Percentiles rank a stretch among this genome's conserved stretches.
Evolutionary conservation across 192 early-diverging fungal species (phyloP).

Genomic region (Coemansia sp.): DNA sequence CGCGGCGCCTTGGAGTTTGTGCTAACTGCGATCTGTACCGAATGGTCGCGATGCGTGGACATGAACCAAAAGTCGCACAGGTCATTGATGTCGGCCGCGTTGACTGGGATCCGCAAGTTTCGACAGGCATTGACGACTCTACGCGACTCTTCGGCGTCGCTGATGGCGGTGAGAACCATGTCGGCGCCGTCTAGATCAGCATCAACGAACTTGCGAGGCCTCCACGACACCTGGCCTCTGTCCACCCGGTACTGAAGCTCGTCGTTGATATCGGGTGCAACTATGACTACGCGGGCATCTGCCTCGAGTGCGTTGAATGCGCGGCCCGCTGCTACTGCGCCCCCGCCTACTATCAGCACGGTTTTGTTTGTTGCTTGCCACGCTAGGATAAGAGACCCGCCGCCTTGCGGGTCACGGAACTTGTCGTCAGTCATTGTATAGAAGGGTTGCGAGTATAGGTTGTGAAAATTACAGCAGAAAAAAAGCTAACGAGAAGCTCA

Average conservation of each 20-base stretch:
- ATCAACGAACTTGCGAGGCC: slow-evolving; percentile 50
- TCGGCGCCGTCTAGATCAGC: slow-evolving; percentile 49
- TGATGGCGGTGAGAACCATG: slow-evolving; percentile 70
- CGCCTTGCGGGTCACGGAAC: slow-evolving; percentile 54
- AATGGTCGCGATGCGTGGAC: slow-evolving; percentile 76
- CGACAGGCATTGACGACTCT: slow-evolving; percentile 67
- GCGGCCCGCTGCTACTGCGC: slow-evolving; percentile 77
- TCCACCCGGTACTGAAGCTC: slow-evolving; percentile 65
- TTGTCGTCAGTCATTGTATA: slow-evolving; percentile 40
- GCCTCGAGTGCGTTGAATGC: slow-evolving; percentile 80
- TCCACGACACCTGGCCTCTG: slow-evolving; percentile 56
- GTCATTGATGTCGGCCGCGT: slow-evolving; percentile 88
- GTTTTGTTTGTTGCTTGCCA: slow-evolving; percentile 71
- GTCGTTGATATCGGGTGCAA: slow-evolving; percentile 66
- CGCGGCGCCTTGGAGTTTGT: slow-evolving; percentile 87
- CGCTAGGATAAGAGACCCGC: slow-evolving; percentile 81
- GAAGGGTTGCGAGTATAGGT: background rate
- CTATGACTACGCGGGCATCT: slow-evolving; percentile 73
- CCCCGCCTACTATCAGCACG: slow-evolving; percentile 91
- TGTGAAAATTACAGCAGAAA: background rate
- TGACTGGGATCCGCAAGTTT: slow-evolving; percentile 76
- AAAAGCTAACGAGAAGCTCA: background rate
- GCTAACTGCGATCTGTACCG: slow-evolving; percentile 86
- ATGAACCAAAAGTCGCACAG: slow-evolving; percentile 94
- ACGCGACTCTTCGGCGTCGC: slow-evolving; percentile 65